These are phyloP conservation scores for Lactarius sp. DNA, from an alignment of 768 basidiomycete species.

Conservation along the genomic window DNA sequence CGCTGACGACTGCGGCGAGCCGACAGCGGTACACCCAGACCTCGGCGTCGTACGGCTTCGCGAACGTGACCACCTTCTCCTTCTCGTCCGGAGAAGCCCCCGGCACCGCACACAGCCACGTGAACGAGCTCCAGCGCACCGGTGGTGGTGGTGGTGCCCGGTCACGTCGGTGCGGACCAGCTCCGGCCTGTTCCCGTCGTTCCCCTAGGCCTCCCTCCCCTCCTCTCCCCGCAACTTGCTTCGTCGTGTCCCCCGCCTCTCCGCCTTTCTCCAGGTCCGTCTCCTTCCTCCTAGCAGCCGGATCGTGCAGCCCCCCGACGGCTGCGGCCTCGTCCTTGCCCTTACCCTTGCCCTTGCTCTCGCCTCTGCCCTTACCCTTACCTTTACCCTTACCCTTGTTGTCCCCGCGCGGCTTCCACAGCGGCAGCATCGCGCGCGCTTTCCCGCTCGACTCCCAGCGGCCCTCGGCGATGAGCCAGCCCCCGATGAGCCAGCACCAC, in stretches of 20 bases:
- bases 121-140: too few species aligned
- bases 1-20: conserved; percentile 58
- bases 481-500: conserved; percentile 71
- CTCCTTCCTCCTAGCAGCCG: too few species aligned
- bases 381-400: too few species aligned
- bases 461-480: conserved; percentile 49
- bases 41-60: conserved; percentile 29
- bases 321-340: conserved; percentile 19
- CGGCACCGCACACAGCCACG: background rate
- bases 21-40: conserved; percentile 45
- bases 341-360: background rate
- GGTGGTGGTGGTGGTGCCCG: too few species aligned
- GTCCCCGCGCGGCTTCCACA: conserved; percentile 12
- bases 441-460: conserved; percentile 41
- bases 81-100: background rate
- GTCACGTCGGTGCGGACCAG: too few species aligned
- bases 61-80: conserved; percentile 24
- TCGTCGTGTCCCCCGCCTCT: background rate
- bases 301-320: background rate
- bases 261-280: conserved; percentile 15
- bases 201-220: too few species aligned
- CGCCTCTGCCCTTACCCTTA: too few species aligned
- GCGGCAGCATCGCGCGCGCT: conserved; percentile 39
- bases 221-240: too few species aligned
- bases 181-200: too few species aligned